A percentile compares a stretch with the other conserved stretches of the same genome.
Evolutionary conservation across 495 filamentous ascomycete genomes (phyloP).

Genomic region (Tetracladium setigerum): DNA sequence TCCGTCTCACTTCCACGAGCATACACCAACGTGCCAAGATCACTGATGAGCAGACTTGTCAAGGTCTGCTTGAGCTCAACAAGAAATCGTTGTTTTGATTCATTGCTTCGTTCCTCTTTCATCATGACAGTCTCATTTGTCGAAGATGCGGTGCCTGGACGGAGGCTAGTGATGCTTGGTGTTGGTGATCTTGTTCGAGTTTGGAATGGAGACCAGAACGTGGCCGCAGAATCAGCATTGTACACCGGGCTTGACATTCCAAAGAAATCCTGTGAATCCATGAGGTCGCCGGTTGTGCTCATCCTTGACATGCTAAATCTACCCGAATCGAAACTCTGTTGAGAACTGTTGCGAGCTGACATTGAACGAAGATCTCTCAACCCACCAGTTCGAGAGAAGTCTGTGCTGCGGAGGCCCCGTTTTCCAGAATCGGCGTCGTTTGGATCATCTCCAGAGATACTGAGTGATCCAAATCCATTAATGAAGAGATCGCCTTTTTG

Average conservation of each 20-base stretch:
- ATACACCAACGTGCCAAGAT: slow-evolving; percentile 80
- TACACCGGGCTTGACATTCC: slow-evolving; percentile 59
- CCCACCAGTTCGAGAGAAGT: slow-evolving; percentile 30
- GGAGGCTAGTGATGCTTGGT: slow-evolving; percentile 42
- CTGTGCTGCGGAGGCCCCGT: slow-evolving; percentile 30
- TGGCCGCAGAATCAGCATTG: slow-evolving; percentile 69
- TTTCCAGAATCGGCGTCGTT: slow-evolving; percentile 28
- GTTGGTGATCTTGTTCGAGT: slow-evolving; percentile 50
- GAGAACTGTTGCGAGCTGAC: slow-evolving; percentile 47
- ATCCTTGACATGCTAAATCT: slow-evolving; percentile 51
- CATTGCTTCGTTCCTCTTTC: slow-evolving; percentile 26
- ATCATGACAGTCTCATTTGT: slow-evolving; percentile 53
- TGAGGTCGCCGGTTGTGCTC: slow-evolving; percentile 41
- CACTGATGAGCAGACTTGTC: slow-evolving; percentile 80
- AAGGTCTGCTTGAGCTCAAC: slow-evolving; percentile 69
- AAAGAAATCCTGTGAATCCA: slow-evolving; percentile 65
- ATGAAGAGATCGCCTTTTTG: slow-evolving; percentile 45
- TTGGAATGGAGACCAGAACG: slow-evolving; percentile 84
- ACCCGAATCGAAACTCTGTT: slow-evolving; percentile 61
- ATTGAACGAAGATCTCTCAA: slow-evolving; percentile 44
- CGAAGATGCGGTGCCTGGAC: slow-evolving; percentile 48
- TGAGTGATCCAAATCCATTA: slow-evolving; percentile 40
- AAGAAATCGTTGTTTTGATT: slow-evolving; percentile 55
- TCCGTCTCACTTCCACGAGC: slow-evolving; percentile 87
- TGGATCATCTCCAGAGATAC: slow-evolving; percentile 33